A percentile compares a stretch with the other conserved stretches of the same genome.
Evolutionary conservation across 2,329 filamentous ascomycete genomes (phyloP).

Genomic region (Colletotrichum siamense): DNA sequence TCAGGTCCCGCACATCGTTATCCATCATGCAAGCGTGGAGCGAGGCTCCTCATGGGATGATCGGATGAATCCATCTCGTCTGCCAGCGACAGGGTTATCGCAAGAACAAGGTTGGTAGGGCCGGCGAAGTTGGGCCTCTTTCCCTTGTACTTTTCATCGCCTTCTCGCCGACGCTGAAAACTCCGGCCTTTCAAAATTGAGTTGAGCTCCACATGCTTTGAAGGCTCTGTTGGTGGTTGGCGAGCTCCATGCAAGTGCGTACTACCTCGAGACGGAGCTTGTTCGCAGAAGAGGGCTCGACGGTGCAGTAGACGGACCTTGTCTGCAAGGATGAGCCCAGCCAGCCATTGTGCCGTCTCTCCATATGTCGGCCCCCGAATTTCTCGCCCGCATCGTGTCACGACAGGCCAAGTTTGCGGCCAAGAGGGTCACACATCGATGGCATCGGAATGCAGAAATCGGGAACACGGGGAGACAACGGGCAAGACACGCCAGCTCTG

Average conservation of each 20-base stretch:
- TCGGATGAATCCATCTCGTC: constrained; percentile 9
- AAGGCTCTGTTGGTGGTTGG: constrained; percentile 4
- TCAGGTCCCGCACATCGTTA: constrained; percentile 13
- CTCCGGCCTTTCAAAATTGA: background rate
- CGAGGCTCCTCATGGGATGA: constrained; percentile 9
- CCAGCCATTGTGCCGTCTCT: background rate
- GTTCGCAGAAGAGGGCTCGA: background rate
- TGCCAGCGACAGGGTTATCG: background rate
- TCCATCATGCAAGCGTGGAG: constrained; percentile 12
- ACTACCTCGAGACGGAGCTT: constrained; percentile 9
- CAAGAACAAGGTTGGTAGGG: constrained; percentile 3
- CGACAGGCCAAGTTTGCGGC: background rate
- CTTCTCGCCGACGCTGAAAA: background rate
- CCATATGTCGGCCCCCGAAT: constrained; percentile 7
- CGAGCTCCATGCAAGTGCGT: constrained; percentile 3
- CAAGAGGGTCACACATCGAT: background rate
- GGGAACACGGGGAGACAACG: background rate
- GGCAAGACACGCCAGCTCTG: background rate
- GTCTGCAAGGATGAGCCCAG: background rate
- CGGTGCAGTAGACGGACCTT: background rate
- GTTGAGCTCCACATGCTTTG: constrained; percentile 6
- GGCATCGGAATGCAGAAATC: background rate
- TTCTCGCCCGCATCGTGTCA: background rate
- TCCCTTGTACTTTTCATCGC: background rate
- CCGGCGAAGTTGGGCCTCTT: background rate